Evolutionary conservation across 305 asterid genomes (phyloP).

Genomic region (Plantago lanceolata): DNA sequence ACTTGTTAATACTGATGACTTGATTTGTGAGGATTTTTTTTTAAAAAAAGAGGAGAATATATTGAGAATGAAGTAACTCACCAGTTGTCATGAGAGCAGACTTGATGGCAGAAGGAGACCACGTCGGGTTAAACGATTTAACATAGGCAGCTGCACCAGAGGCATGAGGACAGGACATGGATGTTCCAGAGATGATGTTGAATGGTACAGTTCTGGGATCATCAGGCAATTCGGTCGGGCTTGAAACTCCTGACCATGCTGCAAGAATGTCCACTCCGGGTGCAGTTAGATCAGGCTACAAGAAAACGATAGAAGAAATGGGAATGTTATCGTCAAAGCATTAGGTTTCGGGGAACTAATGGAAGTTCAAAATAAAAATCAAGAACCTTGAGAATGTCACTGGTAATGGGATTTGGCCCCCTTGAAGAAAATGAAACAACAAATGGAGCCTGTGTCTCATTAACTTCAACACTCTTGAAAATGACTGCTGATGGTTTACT

Average conservation of each 20-base stretch:
- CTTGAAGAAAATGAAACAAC: slow-evolving; percentile 45
- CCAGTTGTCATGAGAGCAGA: slow-evolving; percentile 70
- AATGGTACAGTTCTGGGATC: slow-evolving; percentile 44
- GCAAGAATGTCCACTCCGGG: slow-evolving; percentile 71
- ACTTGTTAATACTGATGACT: background rate
- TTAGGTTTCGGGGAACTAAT: background rate
- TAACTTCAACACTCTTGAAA: slow-evolving; percentile 31
- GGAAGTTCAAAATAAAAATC: background rate
- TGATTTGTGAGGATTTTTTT: background rate
- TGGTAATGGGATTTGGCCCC: slow-evolving; percentile 46
- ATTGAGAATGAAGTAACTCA: background rate
- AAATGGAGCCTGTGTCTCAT: slow-evolving; percentile 31
- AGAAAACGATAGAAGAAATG: background rate
- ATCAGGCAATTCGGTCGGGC: slow-evolving; percentile 32
- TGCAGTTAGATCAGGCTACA: slow-evolving; percentile 63
- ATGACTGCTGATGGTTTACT: slow-evolving; percentile 50
- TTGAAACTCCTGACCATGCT: slow-evolving; percentile 53
- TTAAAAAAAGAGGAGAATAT: too few relatives aligned
- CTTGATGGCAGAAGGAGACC: slow-evolving; percentile 68
- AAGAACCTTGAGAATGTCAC: slow-evolving; percentile 40
- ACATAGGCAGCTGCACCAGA: slow-evolving; percentile 61
- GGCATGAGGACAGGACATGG: slow-evolving; percentile 73
- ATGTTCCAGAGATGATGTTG: slow-evolving; percentile 59
- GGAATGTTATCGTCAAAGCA: background rate
- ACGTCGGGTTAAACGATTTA: slow-evolving; percentile 51